These are phyloP conservation scores for Camellia sinensis DNA, from an alignment of 148 eudicot genomes.

Conservation along the genomic window DNA sequence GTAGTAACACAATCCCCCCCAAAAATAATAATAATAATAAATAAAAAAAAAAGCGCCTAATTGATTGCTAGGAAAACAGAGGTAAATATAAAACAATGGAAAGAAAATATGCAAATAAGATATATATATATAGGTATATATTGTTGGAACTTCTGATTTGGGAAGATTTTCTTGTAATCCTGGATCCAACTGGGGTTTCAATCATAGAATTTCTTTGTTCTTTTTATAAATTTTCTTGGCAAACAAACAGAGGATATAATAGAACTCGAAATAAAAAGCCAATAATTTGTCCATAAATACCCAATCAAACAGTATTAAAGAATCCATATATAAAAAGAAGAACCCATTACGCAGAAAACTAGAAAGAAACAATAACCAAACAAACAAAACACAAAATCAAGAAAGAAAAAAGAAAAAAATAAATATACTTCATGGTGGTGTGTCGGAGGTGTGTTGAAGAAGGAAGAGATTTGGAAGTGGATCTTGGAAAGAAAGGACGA, in stretches of 20 bases:
- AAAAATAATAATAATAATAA: neutral
- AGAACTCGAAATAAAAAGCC: neutral
- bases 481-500: slow-evolving; percentile 14
- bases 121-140: too few species aligned
- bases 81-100: neutral
- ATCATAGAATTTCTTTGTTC: neutral
- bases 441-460: slow-evolving; percentile 2
- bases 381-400: neutral
- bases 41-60: neutral
- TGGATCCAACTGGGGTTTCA: neutral
- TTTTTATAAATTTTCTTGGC: neutral
- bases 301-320: slow-evolving; percentile 5
- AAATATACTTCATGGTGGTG: slow-evolving; percentile 20
- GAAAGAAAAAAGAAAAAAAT: neutral
- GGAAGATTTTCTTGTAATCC: neutral
- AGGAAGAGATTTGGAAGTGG: slow-evolving; percentile 8
- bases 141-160: too few species aligned
- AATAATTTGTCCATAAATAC: neutral
- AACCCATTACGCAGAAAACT: neutral
- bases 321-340: neutral
- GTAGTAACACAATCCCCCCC: neutral
- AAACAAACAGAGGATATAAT: neutral
- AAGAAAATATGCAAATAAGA: neutral
- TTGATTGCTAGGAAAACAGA: neutral
- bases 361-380: neutral